Conservation (phyloP, 345 rosid species). For the Trapa bicornis region DNA sequence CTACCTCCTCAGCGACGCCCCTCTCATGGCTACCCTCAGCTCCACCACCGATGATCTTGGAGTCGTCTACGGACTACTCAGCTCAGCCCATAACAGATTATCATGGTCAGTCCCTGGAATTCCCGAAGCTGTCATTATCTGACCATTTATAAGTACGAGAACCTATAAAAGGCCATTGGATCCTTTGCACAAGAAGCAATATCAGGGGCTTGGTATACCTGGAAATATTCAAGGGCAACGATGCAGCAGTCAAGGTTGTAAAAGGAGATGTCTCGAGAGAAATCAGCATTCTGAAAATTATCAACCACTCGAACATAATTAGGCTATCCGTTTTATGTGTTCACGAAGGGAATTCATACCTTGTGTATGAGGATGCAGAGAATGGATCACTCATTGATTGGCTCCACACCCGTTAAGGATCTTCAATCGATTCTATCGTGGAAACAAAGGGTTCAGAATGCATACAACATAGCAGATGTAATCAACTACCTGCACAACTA, state of each 20-base stretch:
- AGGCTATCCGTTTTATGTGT: constrained; percentile 82
- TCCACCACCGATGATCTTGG: constrained; percentile 5
- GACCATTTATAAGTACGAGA: constrained; percentile 47
- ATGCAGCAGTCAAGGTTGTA: constrained; percentile 73
- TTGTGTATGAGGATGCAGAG: constrained; percentile 61
- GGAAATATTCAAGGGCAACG: constrained; percentile 56
- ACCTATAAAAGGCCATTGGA: constrained; percentile 44
- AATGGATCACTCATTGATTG: constrained; percentile 61
- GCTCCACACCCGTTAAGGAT: constrained; percentile 30
- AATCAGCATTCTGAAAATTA: constrained; percentile 67
- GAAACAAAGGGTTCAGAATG: constrained; percentile 79
- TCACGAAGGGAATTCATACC: constrained; percentile 61
- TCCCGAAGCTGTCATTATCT: constrained; percentile 39
- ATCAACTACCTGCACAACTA: constrained; percentile 73
- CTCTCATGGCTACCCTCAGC: constrained; percentile 27
- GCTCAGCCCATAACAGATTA: constrained; percentile 9
- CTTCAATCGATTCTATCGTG: constrained; percentile 31
- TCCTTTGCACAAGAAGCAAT: constrained; percentile 42
- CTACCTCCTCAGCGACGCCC: constrained; percentile 26
- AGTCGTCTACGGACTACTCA: constrained; percentile 15
- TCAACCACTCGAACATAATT: constrained; percentile 64
- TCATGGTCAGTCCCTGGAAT: constrained; percentile 35
- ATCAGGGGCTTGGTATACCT: constrained; percentile 59
- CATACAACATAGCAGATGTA: constrained; percentile 58
- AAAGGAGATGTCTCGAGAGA: constrained; percentile 69